Percentiles rank a stretch among this genome's conserved stretches.
phyloP scores from a whole-genome alignment of 2,329 filamentous ascomycete genomes.

The Hypoxylon sp. region DNA sequence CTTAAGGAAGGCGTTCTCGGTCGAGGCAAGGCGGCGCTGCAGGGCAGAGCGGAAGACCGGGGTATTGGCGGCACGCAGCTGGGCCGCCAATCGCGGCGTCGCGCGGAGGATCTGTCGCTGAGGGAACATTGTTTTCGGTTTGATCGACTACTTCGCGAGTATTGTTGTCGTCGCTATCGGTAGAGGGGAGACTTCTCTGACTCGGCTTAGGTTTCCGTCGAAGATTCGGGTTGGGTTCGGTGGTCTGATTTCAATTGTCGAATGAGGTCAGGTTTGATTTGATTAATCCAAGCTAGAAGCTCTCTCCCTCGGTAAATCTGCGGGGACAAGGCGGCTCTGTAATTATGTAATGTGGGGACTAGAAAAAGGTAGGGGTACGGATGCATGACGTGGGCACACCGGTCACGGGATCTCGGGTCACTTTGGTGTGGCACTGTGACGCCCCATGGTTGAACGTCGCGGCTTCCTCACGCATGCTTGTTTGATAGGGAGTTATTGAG shows the following conservation, averaged over 20 bases:
- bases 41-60: constrained; percentile 67
- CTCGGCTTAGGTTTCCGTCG: constrained; percentile 67
- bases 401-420: constrained; percentile 51
- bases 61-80: constrained; percentile 63
- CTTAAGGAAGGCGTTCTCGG: constrained; percentile 93
- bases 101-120: constrained; percentile 72
- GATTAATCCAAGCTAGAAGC: constrained; percentile 19
- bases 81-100: constrained; percentile 72
- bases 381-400: constrained; percentile 30
- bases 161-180: constrained; percentile 4
- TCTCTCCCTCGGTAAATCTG: constrained; percentile 47
- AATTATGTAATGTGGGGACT: not conserved
- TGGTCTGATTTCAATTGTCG: constrained; percentile 41
- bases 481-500: not conserved
- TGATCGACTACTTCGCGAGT: constrained; percentile 5
- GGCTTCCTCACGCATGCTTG: constrained; percentile 29
- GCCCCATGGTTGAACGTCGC: constrained; percentile 29
- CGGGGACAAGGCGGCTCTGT: constrained; percentile 37
- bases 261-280: constrained; percentile 49
- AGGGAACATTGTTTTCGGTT: constrained; percentile 67
- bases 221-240: constrained; percentile 36
- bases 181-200: constrained; percentile 45
- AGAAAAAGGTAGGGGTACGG: constrained; percentile 8
- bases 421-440: constrained; percentile 45
- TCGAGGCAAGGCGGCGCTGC: constrained; percentile 80